Conservation (phyloP, 164 flowering plant species). For the Kingdonia uniflora region DNA sequence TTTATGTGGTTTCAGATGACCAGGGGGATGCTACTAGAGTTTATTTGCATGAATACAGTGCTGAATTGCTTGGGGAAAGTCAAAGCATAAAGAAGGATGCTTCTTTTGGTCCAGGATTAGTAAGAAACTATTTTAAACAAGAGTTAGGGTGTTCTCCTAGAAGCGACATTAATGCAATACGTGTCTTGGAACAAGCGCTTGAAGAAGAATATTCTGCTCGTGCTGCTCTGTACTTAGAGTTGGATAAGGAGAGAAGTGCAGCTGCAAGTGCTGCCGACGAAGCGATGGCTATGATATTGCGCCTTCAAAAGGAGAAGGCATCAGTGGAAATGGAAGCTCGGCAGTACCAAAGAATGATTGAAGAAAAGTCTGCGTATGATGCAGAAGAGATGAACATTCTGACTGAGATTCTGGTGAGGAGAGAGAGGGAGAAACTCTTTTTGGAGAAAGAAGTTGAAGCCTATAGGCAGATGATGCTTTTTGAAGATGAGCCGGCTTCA, state of each 20-base stretch:
- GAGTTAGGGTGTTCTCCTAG: slow-evolving; percentile 12
- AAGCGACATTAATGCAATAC: slow-evolving; percentile 21
- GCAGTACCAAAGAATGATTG: slow-evolving; percentile 76
- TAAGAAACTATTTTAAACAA: not conserved
- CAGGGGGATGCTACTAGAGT: slow-evolving; percentile 14
- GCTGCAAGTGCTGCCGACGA: slow-evolving; percentile 93
- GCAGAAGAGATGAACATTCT: slow-evolving; percentile 88
- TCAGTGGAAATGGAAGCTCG: slow-evolving; percentile 75
- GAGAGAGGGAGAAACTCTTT: slow-evolving; percentile 75
- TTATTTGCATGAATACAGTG: slow-evolving; percentile 7
- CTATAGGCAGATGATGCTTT: slow-evolving; percentile 37
- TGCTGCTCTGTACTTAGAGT: slow-evolving; percentile 47
- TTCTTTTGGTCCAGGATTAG: slow-evolving; percentile 16
- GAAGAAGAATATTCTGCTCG: slow-evolving; percentile 59
- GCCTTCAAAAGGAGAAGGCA: slow-evolving; percentile 92
- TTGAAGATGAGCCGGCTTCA: slow-evolving; percentile 20
- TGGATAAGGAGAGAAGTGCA: slow-evolving; percentile 89
- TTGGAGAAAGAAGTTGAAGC: slow-evolving; percentile 81
- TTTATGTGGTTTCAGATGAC: slow-evolving; percentile 18
- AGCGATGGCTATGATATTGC: slow-evolving; percentile 93
- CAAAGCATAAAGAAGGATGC: slow-evolving; percentile 15
- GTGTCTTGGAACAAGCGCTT: slow-evolving; percentile 49
- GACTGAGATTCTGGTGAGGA: slow-evolving; percentile 65
- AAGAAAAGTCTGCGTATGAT: slow-evolving; percentile 80
- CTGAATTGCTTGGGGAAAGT: slow-evolving; percentile 18